phyloP scores from a whole-genome alignment of 1,284 basidiomycete species.

The Fereydounia khargensis region DNA sequence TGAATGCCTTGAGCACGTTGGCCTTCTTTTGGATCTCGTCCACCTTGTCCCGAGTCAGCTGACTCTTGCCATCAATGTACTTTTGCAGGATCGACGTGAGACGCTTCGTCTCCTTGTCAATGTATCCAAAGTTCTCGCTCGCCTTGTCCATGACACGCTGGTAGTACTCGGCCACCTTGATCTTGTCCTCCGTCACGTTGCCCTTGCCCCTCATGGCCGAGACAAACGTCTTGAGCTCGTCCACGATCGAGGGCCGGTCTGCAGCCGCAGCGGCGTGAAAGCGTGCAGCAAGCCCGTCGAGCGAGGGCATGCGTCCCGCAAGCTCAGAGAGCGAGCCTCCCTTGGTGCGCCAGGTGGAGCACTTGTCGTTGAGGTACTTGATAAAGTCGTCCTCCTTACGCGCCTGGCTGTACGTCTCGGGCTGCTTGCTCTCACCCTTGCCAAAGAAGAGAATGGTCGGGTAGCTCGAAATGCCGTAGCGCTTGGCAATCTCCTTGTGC shows the following conservation, averaged over 20 bases:
- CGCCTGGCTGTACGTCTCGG: constrained; percentile 68
- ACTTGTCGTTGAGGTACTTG: constrained; percentile 73
- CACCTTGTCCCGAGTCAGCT: constrained; percentile 72
- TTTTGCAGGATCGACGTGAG: constrained; percentile 67
- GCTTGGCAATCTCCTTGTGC: constrained; percentile 73
- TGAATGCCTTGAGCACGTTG: constrained; percentile 79
- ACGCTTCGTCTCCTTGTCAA: constrained; percentile 83
- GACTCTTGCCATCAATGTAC: constrained; percentile 59
- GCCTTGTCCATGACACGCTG: constrained; percentile 83
- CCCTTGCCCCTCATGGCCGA: constrained; percentile 28
- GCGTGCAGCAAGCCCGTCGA: constrained; percentile 75
- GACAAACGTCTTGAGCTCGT: constrained; percentile 61
- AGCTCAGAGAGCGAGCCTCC: constrained; percentile 76
- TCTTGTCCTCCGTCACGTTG: constrained; percentile 52
- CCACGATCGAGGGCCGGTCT: constrained; percentile 64
- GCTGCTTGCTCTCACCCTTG: constrained; percentile 65
- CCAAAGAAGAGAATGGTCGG: constrained; percentile 90
- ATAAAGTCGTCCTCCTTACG: constrained; percentile 70
- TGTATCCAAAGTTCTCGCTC: constrained; percentile 68
- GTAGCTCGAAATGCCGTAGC: constrained; percentile 71
- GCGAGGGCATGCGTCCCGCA: constrained; percentile 76
- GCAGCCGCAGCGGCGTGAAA: constrained; percentile 69
- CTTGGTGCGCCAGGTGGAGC: constrained; percentile 76
- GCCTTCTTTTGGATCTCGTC: constrained; percentile 91
- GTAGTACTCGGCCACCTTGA: constrained; percentile 72